Base-by-base conservation (phyloP, 192 early-diverging fungal species). In the Entophlyctis helioformis region DNA sequence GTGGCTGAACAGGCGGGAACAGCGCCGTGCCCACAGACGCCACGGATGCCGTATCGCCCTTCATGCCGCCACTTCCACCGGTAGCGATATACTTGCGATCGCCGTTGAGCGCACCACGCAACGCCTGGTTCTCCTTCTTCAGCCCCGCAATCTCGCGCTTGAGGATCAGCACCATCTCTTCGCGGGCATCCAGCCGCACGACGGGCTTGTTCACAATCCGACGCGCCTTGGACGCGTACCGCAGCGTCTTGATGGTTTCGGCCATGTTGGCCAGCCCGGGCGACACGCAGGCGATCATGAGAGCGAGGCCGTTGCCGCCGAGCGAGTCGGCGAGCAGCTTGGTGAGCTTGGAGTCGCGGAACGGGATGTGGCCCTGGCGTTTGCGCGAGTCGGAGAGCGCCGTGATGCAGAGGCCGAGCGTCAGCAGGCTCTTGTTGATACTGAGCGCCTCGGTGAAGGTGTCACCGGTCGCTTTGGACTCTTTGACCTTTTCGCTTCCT, bases 311-410 rank as follows among this genome's bases (percentile, higher is more conserved):
- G 44, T 44, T 45, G 1, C 77, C 77, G 11, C 69, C 66, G 9
- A 80, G 56, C 3, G 69, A 72, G 42, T 78, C 69, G 9, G 69
- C 50, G 1, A 80, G 50, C 28, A 80, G 55, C 39, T 60, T 68
- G 16, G 77, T 80, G 11, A 80, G 60, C 29, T 76, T 78, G 1
- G 66, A 70, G 51, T 80, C 72, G 0, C 77, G 68, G 45, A 70
- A 80, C 2, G 77, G 77, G 4, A 80, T 65, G 53, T 80, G 77
- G 0, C 29, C 24, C 10, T 39, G 16, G 62, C 52, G 59, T 22
- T 59, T 60, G 15, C 55, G 53, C 2, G 61, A 52, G 35, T 76
- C 63, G 1, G 67, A 42, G 7, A 76, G 52, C 1, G 62, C 67
- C 1, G 68, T 66, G 3, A 76, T 76, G 50, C 69, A 72, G 43